Evolutionary conservation across 129 eudicot species (phyloP).

Genomic region (Logfia minima): DNA sequence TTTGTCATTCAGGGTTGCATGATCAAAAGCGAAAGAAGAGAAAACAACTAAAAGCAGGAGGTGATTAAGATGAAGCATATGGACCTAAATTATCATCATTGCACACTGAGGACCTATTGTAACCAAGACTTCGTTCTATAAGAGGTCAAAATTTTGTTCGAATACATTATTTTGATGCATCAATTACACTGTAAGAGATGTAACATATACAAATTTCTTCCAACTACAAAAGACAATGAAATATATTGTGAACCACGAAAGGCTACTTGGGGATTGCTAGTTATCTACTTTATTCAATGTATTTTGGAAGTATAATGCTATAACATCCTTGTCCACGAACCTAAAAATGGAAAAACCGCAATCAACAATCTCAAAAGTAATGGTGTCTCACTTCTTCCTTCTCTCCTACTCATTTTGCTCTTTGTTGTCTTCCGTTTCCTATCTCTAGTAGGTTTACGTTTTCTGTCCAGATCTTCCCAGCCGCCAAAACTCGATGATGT

Average conservation of each 20-base stretch:
- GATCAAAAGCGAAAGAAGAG: constrained; percentile 73
- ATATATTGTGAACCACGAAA: constrained; percentile 18
- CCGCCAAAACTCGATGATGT: constrained; percentile 62
- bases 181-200: constrained; percentile 5
- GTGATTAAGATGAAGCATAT: constrained; percentile 27
- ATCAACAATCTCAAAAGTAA: constrained; percentile 63
- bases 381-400: constrained; percentile 48
- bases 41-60: constrained; percentile 55
- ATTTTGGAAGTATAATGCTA: constrained; percentile 12
- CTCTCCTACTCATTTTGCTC: constrained; percentile 39
- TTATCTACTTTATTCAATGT: constrained; percentile 8
- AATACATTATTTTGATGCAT: constrained; percentile 22
- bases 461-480: constrained; percentile 81
- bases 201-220: neutral
- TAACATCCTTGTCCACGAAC: constrained; percentile 64
- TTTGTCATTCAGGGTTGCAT: constrained; percentile 58
- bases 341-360: constrained; percentile 75
- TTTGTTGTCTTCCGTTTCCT: constrained; percentile 26
- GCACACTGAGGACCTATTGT: neutral
- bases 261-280: neutral
- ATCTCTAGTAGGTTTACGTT: constrained; percentile 15
- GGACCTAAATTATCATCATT: neutral
- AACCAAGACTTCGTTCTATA: neutral
- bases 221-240: neutral
- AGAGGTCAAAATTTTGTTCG: constrained; percentile 30